Base-by-base conservation (phyloP, 2,329 filamentous ascomycete genomes). In the Aspergillus pseudonomiae region DNA sequence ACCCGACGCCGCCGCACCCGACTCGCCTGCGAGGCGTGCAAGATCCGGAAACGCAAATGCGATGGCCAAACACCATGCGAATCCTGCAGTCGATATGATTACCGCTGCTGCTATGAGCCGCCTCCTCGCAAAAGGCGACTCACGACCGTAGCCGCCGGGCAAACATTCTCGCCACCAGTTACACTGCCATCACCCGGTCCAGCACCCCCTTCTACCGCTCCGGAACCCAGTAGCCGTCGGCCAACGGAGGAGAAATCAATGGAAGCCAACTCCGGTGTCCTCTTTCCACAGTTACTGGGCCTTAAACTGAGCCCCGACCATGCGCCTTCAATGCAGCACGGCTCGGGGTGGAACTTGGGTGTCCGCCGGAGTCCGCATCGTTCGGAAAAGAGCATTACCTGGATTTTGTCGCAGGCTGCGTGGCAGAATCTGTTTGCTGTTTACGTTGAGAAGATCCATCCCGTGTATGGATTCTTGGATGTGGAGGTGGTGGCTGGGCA, bases 391-490 rank as follows among this genome's bases (percentile, higher is more conserved):
- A 45, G 43, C 32, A 62, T 66, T 14, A 59, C 48, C 7, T 60
- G 60, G 39, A 60, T 65, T 7, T 6, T 65, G 32, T 32, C 53
- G 16, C 30, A 39, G n/a, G 53, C 30, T 0, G 21, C 57, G 10
- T 58, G 61, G 59, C 28, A 46, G 21, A 21, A 30, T 1, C 41
- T 64, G 43, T 59, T 58, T 4, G 45, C 39, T 1, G 55, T 54
- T 1, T 67, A 63, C 30, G 60, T 63, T 6, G 39, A 28, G 1
- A 55, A 65, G 10, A 30, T 68, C 2, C 53, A 62, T 1, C 67
- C 67, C 2, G 61, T 68, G 16, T 67, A 68, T 41, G 50, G 61
- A 9, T 65, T 68, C 12, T 57, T 68, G 5, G 60, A 64, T 30
- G 58, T 50, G 12, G 55, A 58, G 3, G 45, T 30, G 9, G 48